These are phyloP conservation scores for Aspergillus sclerotioniger DNA, from an alignment of 495 filamentous ascomycete genomes.

Conservation along the genomic window DNA sequence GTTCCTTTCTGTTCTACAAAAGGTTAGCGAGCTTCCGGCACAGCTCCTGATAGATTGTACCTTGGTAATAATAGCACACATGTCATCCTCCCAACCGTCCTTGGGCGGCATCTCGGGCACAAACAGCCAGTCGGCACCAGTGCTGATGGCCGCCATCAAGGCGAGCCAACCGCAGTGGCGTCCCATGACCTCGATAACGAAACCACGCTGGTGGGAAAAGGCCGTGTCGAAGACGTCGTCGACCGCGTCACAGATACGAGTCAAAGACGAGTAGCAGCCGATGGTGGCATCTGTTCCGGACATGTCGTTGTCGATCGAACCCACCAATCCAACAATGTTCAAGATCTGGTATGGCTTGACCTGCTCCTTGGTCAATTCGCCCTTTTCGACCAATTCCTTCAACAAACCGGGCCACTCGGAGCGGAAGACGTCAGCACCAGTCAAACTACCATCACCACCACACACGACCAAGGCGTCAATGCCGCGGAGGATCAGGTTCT, in stretches of 20 bases:
- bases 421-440: constrained; percentile 91
- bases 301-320: constrained; percentile 98
- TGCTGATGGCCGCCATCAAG: constrained; percentile 92
- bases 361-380: constrained; percentile 67
- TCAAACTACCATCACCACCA: constrained; percentile 96
- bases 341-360: constrained; percentile 70
- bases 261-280: constrained; percentile 90
- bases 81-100: constrained; percentile 84
- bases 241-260: constrained; percentile 87
- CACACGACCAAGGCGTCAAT: constrained; percentile 97
- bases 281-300: constrained; percentile 97
- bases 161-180: constrained; percentile 98
- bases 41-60: constrained; percentile 50
- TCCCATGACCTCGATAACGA: constrained; percentile 99
- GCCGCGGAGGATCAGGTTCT: constrained; percentile 87
- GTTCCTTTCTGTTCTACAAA: constrained; percentile 69
- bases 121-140: constrained; percentile 95
- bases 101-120: constrained; percentile 92
- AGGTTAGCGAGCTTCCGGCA: constrained; percentile 31
- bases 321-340: constrained; percentile 95
- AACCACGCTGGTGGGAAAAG: constrained; percentile 93
- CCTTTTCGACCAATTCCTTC: constrained; percentile 71
- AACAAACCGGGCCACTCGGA: constrained; percentile 86
- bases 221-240: constrained; percentile 98
- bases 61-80: constrained; percentile 78